A percentile compares a stretch with the other conserved stretches of the same genome.
Evolutionary conservation across 139 green algal genomes (phyloP).

Genomic region (Asterochloris erici): DNA sequence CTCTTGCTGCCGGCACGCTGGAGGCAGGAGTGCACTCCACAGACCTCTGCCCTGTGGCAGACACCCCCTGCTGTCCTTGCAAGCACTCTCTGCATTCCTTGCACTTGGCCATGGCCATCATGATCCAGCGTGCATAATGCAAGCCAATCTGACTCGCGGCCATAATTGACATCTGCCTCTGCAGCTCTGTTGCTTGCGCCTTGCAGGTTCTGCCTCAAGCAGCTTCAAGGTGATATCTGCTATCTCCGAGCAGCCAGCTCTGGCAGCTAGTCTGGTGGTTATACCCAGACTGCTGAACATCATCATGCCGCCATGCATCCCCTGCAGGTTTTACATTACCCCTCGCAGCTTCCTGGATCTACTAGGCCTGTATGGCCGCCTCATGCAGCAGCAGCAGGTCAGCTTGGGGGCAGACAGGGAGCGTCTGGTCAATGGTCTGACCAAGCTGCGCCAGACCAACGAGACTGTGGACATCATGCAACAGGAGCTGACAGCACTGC

Average conservation of each 20-base stretch:
- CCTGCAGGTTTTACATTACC: conserved; percentile 73
- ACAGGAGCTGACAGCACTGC: conserved; percentile 63
- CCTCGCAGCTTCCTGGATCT: conserved; percentile 88
- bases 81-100: too few species aligned
- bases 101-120: too few species aligned
- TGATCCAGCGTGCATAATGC: too few species aligned
- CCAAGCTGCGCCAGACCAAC: conserved; percentile 82
- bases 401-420: conserved; percentile 12
- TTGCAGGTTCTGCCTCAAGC: too few species aligned
- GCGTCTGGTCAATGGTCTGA: conserved; percentile 71
- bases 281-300: background rate
- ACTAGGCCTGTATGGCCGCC: conserved; percentile 82
- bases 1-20: background rate
- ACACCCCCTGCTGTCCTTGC: too few species aligned
- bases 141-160: too few species aligned
- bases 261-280: too few species aligned
- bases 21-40: background rate
- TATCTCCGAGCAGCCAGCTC: too few species aligned
- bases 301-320: background rate
- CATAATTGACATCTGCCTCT: too few species aligned
- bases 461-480: conserved; percentile 75
- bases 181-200: too few species aligned
- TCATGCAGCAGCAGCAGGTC: conserved; percentile 26
- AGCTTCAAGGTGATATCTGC: too few species aligned
- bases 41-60: too few species aligned